Conservation (phyloP, 306 rosid species). For the Malus asiatica region DNA sequence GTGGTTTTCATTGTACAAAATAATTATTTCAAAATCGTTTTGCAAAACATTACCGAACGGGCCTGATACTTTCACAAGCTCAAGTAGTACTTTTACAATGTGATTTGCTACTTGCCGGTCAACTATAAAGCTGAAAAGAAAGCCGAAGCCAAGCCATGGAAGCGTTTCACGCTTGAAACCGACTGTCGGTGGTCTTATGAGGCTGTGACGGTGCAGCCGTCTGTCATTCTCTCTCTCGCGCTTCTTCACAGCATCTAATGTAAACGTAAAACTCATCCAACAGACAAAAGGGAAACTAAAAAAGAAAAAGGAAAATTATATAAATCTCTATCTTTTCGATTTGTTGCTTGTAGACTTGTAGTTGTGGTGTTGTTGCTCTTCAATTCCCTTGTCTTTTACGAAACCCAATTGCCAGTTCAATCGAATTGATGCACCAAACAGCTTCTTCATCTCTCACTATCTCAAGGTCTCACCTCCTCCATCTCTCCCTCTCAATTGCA, state of each 20-base stretch:
- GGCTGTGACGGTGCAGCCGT: slow-evolving; percentile 16
- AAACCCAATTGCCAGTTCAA: slow-evolving; percentile 14
- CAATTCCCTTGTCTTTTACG: slow-evolving; percentile 34
- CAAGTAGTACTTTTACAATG: too few relatives aligned
- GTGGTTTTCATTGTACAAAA: too few relatives aligned
- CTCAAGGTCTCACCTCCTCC: slow-evolving; percentile 38
- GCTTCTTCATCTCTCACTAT: slow-evolving; percentile 32
- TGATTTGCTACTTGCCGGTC: too few relatives aligned
- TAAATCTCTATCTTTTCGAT: slow-evolving; percentile 7
- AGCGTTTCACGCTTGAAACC: background rate
- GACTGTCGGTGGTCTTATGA: slow-evolving; percentile 52
- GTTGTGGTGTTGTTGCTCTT: slow-evolving; percentile 26
- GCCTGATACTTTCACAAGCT: too few relatives aligned
- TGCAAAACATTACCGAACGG: too few relatives aligned
- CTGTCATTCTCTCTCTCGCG: background rate
- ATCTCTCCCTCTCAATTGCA: background rate
- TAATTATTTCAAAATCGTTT: too few relatives aligned
- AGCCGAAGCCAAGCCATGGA: slow-evolving; percentile 19
- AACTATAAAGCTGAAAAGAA: background rate
- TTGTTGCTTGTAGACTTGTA: slow-evolving; percentile 9
- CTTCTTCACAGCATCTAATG: background rate
- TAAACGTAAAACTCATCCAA: slow-evolving; percentile 38
- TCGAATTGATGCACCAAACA: slow-evolving; percentile 30
- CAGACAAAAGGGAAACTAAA: background rate
- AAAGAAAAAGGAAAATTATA: background rate